Conservation (phyloP, 148 eudicot genomes). For the Chenopodium formosanum region DNA sequence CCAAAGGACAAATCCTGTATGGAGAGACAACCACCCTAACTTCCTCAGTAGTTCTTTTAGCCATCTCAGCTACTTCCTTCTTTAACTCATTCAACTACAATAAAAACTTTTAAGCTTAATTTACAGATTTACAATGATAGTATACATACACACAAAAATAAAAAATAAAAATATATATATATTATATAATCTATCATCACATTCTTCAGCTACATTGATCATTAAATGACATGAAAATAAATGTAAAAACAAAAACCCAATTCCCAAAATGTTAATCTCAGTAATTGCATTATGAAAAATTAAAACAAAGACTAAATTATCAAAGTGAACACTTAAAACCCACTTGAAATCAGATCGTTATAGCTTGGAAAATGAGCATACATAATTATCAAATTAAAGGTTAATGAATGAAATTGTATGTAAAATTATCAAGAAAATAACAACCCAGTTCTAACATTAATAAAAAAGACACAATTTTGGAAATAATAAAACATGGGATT, state of each 20-base stretch:
- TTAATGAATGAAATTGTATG: not conserved
- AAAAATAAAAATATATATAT: not conserved
- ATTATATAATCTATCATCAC: not conserved
- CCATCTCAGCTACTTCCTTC: slow-evolving; percentile 58
- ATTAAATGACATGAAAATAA: not conserved
- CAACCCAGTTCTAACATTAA: not conserved
- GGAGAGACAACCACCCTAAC: slow-evolving; percentile 87
- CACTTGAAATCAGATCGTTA: not conserved
- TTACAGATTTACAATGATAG: not conserved
- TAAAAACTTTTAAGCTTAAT: slow-evolving; percentile 17
- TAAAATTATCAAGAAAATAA: not conserved
- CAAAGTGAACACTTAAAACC: not conserved
- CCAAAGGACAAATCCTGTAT: slow-evolving; percentile 95
- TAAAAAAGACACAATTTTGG: not conserved
- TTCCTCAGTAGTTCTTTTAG: slow-evolving; percentile 51
- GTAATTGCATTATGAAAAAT: not conserved
- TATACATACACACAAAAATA: not conserved
- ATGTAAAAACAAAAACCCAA: too few species aligned
- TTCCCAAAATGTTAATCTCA: not conserved
- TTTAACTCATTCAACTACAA: slow-evolving; percentile 63
- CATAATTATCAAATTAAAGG: not conserved
- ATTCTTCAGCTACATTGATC: not conserved
- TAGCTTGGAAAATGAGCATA: not conserved
- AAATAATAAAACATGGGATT: not conserved
- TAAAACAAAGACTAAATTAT: not conserved